These are phyloP conservation scores for Chytriomyces hyalinus DNA, from an alignment of 192 early-diverging fungal species.

Conservation along the genomic window DNA sequence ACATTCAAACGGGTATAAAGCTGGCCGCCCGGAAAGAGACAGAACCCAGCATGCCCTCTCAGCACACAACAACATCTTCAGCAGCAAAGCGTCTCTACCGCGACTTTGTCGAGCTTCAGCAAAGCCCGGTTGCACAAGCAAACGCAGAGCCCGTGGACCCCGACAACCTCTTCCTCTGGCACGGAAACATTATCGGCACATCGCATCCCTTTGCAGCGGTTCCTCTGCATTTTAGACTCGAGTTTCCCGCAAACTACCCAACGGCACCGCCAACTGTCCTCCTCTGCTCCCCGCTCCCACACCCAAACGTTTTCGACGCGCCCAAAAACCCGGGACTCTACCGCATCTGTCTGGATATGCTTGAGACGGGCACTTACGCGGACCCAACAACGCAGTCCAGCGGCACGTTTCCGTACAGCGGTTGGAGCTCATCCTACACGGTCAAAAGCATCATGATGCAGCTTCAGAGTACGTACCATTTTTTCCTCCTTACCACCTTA, in stretches of 20 bases:
- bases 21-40: too few species aligned
- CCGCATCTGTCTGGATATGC: slow-evolving; percentile 31
- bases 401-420: slow-evolving; percentile 24
- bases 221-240: slow-evolving; percentile 14
- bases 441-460: slow-evolving; percentile 30
- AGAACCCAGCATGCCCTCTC: too few species aligned
- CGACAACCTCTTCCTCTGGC: slow-evolving; percentile 19
- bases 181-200: slow-evolving; percentile 5
- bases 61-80: too few species aligned
- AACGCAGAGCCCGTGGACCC: slow-evolving; percentile 1
- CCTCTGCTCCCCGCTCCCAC: slow-evolving; percentile 18
- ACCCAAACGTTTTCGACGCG: slow-evolving; percentile 11
- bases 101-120: slow-evolving; percentile 19
- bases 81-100: slow-evolving; percentile 3
- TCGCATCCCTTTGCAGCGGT: neutral
- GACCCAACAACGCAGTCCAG: slow-evolving; percentile 2
- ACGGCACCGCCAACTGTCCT: slow-evolving; percentile 5
- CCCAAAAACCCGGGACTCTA: neutral
- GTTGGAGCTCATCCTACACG: slow-evolving; percentile 24
- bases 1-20: too few species aligned
- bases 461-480: slow-evolving; percentile 9
- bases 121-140: slow-evolving; percentile 5
- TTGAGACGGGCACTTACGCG: slow-evolving; percentile 30
- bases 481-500: neutral
- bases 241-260: slow-evolving; percentile 20